Evolutionary conservation across 148 eudicot genomes (phyloP), one percentile per base, ranked within the genome.

Genomic region (Bassia scoparia): DNA sequence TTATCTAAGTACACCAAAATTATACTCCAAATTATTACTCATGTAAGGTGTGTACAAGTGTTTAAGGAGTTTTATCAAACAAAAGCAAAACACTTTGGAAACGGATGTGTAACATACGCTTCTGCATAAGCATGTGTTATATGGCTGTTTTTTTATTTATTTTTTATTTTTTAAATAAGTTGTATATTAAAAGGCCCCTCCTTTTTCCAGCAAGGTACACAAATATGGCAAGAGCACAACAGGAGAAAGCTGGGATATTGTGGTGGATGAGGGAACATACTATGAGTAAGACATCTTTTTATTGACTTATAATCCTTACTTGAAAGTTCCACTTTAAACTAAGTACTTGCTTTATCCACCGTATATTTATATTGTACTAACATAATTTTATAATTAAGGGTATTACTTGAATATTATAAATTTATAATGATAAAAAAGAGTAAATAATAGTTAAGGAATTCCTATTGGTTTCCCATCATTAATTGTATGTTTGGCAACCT

Each of bases 81-180:
- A n/a, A n/a, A n/a, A n/a, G n/a, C n/a, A n/a, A n/a, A 94, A 63
- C 98, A 94, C 85, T 91, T 89, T 37, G 98, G 98, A 80, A 94
- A 94, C 59, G 96, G 97, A 97, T 94, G 88, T 53, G 91, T 67
- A 23, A 7, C 24, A 4, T 52, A 33, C 31, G 59, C 29, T 41
- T 43, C 7, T 5, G 20, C 46, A 33, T 72, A 66, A 67, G 49
- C 50, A 18, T 12, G 3, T 49, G 20, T 52, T 58, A 21, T 24
- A 46, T 67, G 24, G 38, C 16, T 2, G 7, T n/a, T 53, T 30
- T 33, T 44, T n/a, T n/a, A 7, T n/a, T n/a, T n/a, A n/a, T n/a
- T n/a, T n/a, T n/a, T n/a, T n/a, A n/a, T n/a, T 43, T 56, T 67
- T 37, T 44, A 15, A n/a, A n/a, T n/a, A 31, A 3, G 2, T 14